These are phyloP conservation scores for Coemansia sp. DNA, from an alignment of 192 early-diverging fungal species.

Conservation along the genomic window DNA sequence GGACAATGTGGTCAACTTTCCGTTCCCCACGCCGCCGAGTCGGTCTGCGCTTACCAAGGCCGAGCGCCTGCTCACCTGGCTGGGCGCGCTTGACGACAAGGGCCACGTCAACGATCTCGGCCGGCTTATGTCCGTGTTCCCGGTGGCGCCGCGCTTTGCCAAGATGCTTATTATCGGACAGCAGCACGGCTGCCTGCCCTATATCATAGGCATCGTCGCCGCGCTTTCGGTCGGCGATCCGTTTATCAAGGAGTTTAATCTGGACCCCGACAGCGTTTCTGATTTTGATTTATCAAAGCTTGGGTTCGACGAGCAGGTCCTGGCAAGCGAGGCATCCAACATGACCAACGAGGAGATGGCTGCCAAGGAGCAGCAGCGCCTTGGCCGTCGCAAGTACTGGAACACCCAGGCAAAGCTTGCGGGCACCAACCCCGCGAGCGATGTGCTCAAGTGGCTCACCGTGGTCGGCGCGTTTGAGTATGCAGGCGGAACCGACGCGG, in stretches of 20 bases:
- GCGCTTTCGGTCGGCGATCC: conserved; percentile 92
- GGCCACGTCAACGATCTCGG: conserved; percentile 81
- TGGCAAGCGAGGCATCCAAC: conserved; percentile 58
- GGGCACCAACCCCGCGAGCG: conserved; percentile 74
- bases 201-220: conserved; percentile 88
- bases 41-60: conserved; percentile 71
- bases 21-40: conserved; percentile 94
- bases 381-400: conserved; percentile 69
- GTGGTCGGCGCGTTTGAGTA: conserved; percentile 90
- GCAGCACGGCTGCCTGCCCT: conserved; percentile 81
- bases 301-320: conserved; percentile 36
- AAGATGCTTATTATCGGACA: conserved; percentile 84
- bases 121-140: conserved; percentile 86
- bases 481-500: conserved; percentile 63
- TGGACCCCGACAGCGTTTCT: conserved; percentile 55
- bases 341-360: conserved; percentile 62
- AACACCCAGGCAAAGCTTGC: conserved; percentile 62
- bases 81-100: conserved; percentile 72
- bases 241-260: conserved; percentile 76
- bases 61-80: conserved; percentile 76
- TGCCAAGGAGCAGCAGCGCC: conserved; percentile 62
- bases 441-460: conserved; percentile 81
- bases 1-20: conserved; percentile 92
- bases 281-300: conserved; percentile 54
- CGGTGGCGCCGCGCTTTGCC: conserved; percentile 84